These are phyloP conservation scores for Solanum hybrid DNA, from an alignment of 305 asterid species.

Conservation along the genomic window DNA sequence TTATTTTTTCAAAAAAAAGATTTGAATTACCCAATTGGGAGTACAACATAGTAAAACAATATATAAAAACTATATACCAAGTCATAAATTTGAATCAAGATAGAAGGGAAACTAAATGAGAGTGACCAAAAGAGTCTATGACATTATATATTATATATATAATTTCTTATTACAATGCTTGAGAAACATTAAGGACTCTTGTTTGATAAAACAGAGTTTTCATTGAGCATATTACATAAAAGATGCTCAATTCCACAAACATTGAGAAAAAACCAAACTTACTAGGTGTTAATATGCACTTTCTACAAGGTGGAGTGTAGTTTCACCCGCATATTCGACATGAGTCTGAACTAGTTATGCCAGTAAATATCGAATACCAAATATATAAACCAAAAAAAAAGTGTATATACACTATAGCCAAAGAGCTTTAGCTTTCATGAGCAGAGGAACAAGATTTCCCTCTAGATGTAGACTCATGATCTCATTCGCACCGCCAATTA, in stretches of 20 bases:
- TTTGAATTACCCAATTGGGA: not conserved
- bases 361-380: not conserved
- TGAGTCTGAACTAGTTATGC: not conserved
- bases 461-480: slow-evolving; percentile 59
- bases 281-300: not conserved
- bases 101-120: not conserved
- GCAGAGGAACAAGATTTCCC: slow-evolving; percentile 28
- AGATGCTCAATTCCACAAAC: not conserved
- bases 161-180: not conserved
- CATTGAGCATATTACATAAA: not conserved
- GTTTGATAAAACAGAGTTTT: not conserved
- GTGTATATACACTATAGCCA: slow-evolving; percentile 31
- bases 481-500: slow-evolving; percentile 67
- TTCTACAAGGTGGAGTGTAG: not conserved
- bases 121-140: not conserved
- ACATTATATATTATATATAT: not conserved
- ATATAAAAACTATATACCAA: too few relatives aligned
- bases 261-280: not conserved
- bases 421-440: slow-evolving; percentile 44
- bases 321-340: not conserved
- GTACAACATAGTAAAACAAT: not conserved
- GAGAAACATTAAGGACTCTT: not conserved
- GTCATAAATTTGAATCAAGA: not conserved
- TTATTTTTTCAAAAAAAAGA: not conserved
- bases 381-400: not conserved